Percentiles rank a stretch among this genome's conserved stretches.
phyloP scores from a whole-genome alignment of 371 early-diverging fungal genomes.

The Massospora cicadina region DNA sequence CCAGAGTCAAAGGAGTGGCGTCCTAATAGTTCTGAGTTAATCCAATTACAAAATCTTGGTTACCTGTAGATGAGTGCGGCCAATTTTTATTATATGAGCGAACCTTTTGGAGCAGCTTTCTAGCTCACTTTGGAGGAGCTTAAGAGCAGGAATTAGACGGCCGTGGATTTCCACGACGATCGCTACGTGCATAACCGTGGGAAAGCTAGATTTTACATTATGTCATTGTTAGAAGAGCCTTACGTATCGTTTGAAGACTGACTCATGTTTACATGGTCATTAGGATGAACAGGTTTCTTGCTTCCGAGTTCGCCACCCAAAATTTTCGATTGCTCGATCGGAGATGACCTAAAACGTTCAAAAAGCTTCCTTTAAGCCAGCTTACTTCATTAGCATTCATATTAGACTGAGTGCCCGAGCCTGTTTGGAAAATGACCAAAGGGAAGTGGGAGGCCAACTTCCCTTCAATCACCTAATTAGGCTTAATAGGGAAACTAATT shows the following conservation, averaged over 20 bases:
- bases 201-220: slow-evolving; percentile 36
- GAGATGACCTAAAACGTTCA: slow-evolving; percentile 48
- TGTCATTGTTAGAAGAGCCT: slow-evolving; percentile 10
- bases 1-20: slow-evolving; percentile 91
- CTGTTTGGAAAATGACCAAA: slow-evolving; percentile 91
- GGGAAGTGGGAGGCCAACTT: slow-evolving; percentile 82
- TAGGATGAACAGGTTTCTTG: slow-evolving; percentile 89
- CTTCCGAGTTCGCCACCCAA: slow-evolving; percentile 74
- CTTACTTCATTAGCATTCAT: slow-evolving; percentile 75
- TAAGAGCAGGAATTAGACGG: slow-evolving; percentile 62
- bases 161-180: slow-evolving; percentile 58
- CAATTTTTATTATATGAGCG: slow-evolving; percentile 83
- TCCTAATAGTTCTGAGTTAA: slow-evolving; percentile 34
- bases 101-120: slow-evolving; percentile 55
- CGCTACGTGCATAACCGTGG: slow-evolving; percentile 95
- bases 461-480: slow-evolving; percentile 61
- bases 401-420: slow-evolving; percentile 95
- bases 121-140: slow-evolving; percentile 50
- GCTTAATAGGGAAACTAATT: neutral
- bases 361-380: neutral
- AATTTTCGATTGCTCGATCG: slow-evolving; percentile 89
- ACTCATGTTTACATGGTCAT: slow-evolving; percentile 93
- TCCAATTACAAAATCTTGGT: neutral
- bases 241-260: slow-evolving; percentile 91
- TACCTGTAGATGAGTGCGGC: slow-evolving; percentile 72